Conservation (phyloP, 1,139 yeast genomes). For the Pneumocystis oryctolagi region DNA sequence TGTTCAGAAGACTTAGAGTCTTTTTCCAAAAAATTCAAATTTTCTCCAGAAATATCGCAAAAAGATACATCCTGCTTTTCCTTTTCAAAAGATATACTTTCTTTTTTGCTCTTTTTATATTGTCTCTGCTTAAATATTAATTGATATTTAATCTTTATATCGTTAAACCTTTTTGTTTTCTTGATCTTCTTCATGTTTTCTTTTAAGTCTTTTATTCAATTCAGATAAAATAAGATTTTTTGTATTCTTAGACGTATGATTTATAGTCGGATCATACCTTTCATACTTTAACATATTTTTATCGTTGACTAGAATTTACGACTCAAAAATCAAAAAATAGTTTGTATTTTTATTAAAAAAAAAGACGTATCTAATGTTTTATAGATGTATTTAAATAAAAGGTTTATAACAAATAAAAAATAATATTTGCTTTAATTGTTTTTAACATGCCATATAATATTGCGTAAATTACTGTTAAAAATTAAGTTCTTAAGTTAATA, state of each 20-base stretch:
- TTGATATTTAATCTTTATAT: neutral
- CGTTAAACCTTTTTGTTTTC: neutral
- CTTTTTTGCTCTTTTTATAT: neutral
- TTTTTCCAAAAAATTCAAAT: neutral
- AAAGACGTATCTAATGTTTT: neutral
- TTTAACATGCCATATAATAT: constrained; percentile 28
- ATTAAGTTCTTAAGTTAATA: neutral
- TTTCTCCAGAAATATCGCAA: neutral
- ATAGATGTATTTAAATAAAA: neutral
- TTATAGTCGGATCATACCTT: neutral
- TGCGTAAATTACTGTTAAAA: constrained; percentile 27
- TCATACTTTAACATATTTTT: neutral
- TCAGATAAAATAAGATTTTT: neutral
- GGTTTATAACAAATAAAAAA: no score
- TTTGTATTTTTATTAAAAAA: neutral
- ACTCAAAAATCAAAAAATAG: no score
- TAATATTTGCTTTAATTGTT: neutral
- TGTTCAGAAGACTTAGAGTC: neutral
- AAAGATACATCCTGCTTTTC: neutral
- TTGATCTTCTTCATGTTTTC: neutral
- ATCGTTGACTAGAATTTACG: no score
- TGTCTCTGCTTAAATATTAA: neutral
- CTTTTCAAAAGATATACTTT: neutral
- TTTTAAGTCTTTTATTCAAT: neutral
- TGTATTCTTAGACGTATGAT: neutral